Base-by-base conservation (phyloP, 1,284 basidiomycete species). In the Cutaneotrichosporon sp. region DNA sequence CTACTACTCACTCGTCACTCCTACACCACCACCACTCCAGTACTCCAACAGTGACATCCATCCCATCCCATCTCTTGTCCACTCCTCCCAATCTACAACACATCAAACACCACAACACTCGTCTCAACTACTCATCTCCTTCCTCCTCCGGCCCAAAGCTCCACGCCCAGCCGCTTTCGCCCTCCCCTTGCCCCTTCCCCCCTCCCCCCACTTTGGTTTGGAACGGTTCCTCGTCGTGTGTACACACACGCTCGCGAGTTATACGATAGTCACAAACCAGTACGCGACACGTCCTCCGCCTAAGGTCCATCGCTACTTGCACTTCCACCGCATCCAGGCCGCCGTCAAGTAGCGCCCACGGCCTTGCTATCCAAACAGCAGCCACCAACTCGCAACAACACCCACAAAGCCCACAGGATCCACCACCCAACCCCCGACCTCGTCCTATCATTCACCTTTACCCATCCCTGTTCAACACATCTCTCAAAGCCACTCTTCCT, bases 391-490 rank as follows among this genome's bases (percentile, higher is more conserved):
- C 18, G n/a, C 18, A 29, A 13, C 34, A 42, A 8, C 38, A n/a
- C 38, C 38, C 38, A 29, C 29, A 29, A 29, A 29, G 29, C 18
- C n/a, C 16, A 42, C 18, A 42, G 18, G 38, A 42, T n/a, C n/a
- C n/a, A n/a, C n/a, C n/a, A n/a, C n/a, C n/a, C n/a, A n/a, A n/a
- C n/a, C 38, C 16, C 29, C 38, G 38, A 42, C 18, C 18, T 42
- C 16, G 38, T 42, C 38, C 38, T 42, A 42, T 42, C 38, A 42
- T 42, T 18, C 38, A 42, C n/a, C 38, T 11, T 7, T 36, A n/a
- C 34, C 11, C 38, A 42, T 42, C 38, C 38, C 38, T 42, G 38
- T 42, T 42, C 38, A 42, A n/a, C 38, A 42, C 38, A 42, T 42
- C 38, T 42, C 38, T 36, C 6, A 5, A 29, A 29, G 29, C 29